Evolutionary conservation across 78 protist species (phyloP), one percentile per base, ranked within the genome.

Genomic region (Monocercomonoides exilis): DNA sequence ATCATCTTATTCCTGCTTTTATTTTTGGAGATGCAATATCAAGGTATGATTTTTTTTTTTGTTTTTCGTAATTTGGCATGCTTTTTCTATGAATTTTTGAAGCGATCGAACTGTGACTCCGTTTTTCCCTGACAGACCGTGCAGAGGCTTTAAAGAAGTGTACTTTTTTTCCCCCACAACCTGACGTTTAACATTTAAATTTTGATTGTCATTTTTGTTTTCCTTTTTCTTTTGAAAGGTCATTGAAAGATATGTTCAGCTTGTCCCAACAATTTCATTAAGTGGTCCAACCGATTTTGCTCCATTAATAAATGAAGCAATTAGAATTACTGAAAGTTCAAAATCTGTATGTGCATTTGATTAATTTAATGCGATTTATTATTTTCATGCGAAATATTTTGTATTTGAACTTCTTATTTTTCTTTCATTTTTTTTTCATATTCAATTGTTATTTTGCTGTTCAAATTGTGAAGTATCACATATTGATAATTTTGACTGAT

Each of bases 401-500:
- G n/a, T n/a, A n/a, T n/a, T n/a, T n/a, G n/a, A n/a, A n/a, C n/a
- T n/a, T n/a, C n/a, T n/a, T n/a, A n/a, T n/a, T n/a, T n/a, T n/a
- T n/a, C n/a, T n/a, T n/a, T n/a, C n/a, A n/a, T 54, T 11, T 54
- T 11, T 11, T 21, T 21, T 21, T 32, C 21, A 32, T 11, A 32
- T 11, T 32, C 70, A 21, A 11, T 32, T 32, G 70, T 21, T 54
- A 29, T n/a, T n/a, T n/a, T n/a, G n/a, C n/a, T n/a, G n/a, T n/a
- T n/a, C n/a, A n/a, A n/a, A n/a, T n/a, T n/a, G n/a, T n/a, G n/a
- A n/a, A 81, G 85, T 81, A 81, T 41, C 85, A 81, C 85, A 81
- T 81, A 2, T 3, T 81, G 1, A 5, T 81, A 38, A 81, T 81
- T 45, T 45, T 81, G 85, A 81, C 85, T n/a, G 85, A 81, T 81